Conservation (phyloP, 495 filamentous ascomycete species). For the Talaromyces stipitatus region DNA sequence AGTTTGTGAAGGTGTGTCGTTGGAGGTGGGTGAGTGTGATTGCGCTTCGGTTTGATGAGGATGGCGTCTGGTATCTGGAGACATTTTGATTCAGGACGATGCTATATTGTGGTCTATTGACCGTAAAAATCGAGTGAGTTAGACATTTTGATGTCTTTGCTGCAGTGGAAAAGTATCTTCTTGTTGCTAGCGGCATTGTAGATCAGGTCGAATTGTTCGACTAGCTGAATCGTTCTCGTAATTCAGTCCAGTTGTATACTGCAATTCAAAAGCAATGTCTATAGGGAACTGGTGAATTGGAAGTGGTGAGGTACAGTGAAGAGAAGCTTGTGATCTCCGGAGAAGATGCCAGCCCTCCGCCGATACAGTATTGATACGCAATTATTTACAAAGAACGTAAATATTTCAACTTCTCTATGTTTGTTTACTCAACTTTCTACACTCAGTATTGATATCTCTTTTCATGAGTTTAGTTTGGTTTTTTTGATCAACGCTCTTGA, state of each 20-base stretch:
- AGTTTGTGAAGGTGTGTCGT: not conserved
- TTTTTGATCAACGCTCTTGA: not conserved
- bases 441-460: not conserved
- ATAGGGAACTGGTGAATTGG: not conserved
- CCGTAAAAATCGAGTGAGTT: not conserved
- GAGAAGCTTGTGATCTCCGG: not conserved
- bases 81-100: not conserved
- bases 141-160: not conserved
- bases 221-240: too few species aligned
- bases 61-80: not conserved
- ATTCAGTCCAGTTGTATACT: too few species aligned
- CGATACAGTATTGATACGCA: slow-evolving; percentile 1
- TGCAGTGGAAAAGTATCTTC: not conserved
- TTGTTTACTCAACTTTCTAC: not conserved
- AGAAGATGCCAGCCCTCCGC: not conserved
- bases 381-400: not conserved
- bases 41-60: not conserved
- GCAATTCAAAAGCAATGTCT: too few species aligned
- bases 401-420: not conserved
- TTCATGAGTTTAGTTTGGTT: too few species aligned
- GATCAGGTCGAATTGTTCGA: not conserved
- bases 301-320: not conserved
- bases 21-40: not conserved
- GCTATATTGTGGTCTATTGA: not conserved
- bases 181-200: not conserved